Conservation (phyloP, 1,139 yeast genomes). For the Blastobotrys illinoisensis region DNA sequence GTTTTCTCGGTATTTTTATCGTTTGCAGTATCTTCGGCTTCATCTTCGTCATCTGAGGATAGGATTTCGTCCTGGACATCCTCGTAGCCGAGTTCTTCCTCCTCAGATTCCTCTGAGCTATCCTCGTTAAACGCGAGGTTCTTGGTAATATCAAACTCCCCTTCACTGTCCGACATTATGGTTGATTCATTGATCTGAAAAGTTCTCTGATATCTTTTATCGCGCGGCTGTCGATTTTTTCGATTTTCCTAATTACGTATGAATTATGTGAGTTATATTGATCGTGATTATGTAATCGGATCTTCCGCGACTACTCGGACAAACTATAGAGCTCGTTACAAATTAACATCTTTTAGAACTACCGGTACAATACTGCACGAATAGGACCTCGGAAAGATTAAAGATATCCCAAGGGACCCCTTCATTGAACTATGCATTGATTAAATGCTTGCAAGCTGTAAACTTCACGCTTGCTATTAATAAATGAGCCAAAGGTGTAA, state of each 20-base stretch:
- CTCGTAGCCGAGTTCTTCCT: constrained; percentile 23
- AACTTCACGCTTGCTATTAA: no score
- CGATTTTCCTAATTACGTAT: neutral
- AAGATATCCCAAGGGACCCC: no score
- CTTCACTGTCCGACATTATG: constrained; percentile 41
- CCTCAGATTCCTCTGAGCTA: constrained; percentile 33
- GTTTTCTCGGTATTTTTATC: constrained; percentile 19
- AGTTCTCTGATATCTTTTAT: constrained; percentile 1
- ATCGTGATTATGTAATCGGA: no score
- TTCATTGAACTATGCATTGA: no score
- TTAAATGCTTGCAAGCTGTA: no score
- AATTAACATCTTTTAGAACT: no score
- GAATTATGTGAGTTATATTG: neutral
- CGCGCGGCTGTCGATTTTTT: neutral
- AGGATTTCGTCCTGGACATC: constrained; percentile 56
- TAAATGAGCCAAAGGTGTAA: neutral
- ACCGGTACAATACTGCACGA: no score
- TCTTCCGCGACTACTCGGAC: no score
- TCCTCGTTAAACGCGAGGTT: constrained; percentile 49
- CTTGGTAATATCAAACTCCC: constrained; percentile 62
- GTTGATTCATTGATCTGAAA: constrained; percentile 1
- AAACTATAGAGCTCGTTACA: no score
- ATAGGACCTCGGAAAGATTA: no score
- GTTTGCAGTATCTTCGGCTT: constrained; percentile 19
- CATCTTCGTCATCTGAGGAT: constrained; percentile 44